A percentile compares a stretch with the other conserved stretches of the same genome.
Conservation (phyloP, 108 stramenopile genomes). For the Cyclotella atomus region DNA sequence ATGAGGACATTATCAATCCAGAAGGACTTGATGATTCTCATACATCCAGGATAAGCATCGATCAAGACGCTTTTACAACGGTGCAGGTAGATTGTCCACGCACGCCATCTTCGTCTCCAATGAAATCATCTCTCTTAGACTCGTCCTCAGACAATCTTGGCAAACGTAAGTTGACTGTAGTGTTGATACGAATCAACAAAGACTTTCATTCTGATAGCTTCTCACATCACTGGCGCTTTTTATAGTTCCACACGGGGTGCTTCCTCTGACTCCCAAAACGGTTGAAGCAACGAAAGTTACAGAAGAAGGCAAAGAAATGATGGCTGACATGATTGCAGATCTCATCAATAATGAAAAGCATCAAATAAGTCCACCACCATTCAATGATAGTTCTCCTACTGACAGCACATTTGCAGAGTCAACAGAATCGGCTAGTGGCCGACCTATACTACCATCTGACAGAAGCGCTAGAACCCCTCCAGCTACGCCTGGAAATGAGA, state of each 20-base stretch:
- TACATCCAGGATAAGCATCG: not conserved
- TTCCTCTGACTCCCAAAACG: slow-evolving; percentile 34
- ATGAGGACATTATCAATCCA: not conserved
- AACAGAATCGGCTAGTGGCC: not conserved
- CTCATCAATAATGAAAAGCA: slow-evolving; percentile 35
- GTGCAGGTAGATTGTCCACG: not conserved
- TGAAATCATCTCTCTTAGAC: not conserved
- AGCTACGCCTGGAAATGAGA: not conserved
- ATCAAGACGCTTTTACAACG: not conserved
- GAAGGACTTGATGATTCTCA: slow-evolving; percentile 1
- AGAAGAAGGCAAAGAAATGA: slow-evolving; percentile 51
- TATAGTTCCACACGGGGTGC: slow-evolving; percentile 29
- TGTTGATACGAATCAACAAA: too few species aligned
- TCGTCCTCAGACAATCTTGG: slow-evolving; percentile 2
- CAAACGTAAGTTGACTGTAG: slow-evolving; percentile 18
- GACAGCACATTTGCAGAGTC: not conserved
- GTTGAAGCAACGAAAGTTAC: slow-evolving; percentile 36
- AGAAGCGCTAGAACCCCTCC: not conserved
- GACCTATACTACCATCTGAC: not conserved
- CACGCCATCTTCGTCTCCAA: not conserved
- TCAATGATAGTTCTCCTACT: not conserved
- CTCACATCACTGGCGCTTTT: not conserved
- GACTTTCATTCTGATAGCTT: not conserved
- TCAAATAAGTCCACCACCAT: slow-evolving; percentile 16
- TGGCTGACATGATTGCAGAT: slow-evolving; percentile 53